A percentile compares a stretch with the other conserved stretches of the same genome.
These are phyloP conservation scores for Cordyceps pruinosa DNA, from an alignment of 2,329 filamentous ascomycete species.

Conservation along the genomic window DNA sequence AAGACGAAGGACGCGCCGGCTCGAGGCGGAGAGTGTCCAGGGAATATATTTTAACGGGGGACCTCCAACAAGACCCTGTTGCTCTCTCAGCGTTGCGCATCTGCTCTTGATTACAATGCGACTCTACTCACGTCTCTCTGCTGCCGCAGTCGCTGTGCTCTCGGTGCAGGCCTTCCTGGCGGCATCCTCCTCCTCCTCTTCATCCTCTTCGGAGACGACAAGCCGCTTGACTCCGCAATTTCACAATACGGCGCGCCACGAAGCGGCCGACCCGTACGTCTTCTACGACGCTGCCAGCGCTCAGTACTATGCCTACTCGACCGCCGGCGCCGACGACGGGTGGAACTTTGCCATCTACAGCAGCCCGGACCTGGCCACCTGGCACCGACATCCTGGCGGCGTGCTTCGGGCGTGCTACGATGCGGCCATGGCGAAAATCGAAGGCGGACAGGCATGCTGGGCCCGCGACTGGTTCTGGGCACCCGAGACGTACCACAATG, in stretches of 20 bases:
- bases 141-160: no score
- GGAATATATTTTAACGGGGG: no score
- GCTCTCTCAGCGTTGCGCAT: no score
- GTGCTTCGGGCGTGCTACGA: constrained; percentile 26
- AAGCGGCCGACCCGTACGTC: constrained; percentile 27
- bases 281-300: constrained; percentile 24
- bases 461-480: constrained; percentile 31
- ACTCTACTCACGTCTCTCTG: no score
- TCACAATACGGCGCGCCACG: constrained; percentile 27
- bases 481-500: constrained; percentile 30
- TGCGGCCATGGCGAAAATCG: constrained; percentile 16
- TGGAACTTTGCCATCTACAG: constrained; percentile 29
- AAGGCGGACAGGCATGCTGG: constrained; percentile 29
- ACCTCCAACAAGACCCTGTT: no score
- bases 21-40: no score
- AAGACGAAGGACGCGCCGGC: no score
- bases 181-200: not conserved
- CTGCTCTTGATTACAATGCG: no score
- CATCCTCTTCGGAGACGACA: not conserved
- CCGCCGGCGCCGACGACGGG: constrained; percentile 27
- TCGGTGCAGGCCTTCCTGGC: not conserved
- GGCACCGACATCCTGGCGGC: constrained; percentile 27
- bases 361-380: constrained; percentile 30
- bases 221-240: constrained; percentile 21
- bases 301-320: constrained; percentile 30